Base-by-base conservation (phyloP, 2,329 filamentous ascomycete species). In the Fonsecaea pugnacius region DNA sequence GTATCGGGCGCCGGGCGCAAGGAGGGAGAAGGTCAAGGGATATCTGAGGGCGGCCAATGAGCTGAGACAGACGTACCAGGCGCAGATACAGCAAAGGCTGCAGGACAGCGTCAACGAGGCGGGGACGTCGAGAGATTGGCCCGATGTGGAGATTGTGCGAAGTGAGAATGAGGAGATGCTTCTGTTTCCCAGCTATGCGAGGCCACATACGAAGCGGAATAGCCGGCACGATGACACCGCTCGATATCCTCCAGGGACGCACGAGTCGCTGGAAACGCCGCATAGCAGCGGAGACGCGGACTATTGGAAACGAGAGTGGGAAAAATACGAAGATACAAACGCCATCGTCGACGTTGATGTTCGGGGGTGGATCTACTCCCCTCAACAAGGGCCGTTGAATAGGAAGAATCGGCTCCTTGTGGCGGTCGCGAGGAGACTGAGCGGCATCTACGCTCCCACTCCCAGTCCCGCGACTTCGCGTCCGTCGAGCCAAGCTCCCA, bases 291-390 rank as follows among this genome's bases (percentile, higher is more conserved):
- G 81, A 51, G 87, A 92, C 68, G 84, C 87, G 51, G 88, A 92
- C 43, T 93, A 90, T 75, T 94, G 90, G 89, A 85, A 84, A 48
- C 81, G 86, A 60, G 87, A 94, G 72, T 96, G 91, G 90, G 87
- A 93, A 63, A 85, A 85, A 66, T 85, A 89, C 59, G 90, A 96
- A 75, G 89, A 94, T 65, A 88, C 92, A 72, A 90, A 90, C 75
- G 92, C 93, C 0, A 82, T 97, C 3, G 91, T 97, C 1, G 94
- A 98, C 73, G 91, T 98, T 5, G 94, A 99, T 75, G 91, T 99
- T 27, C 85, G 94, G 70, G 95, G 95, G 14, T 99, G 96, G 95
- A 86, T 98, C 58, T 99, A 96, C 76, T 87, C 88, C 43, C 94
- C 94, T 18, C 91, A 94, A 72, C 85, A 84, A 69, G 92, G 92